Evolutionary conservation across 192 early-diverging fungal genomes (phyloP), one percentile per base, ranked within the genome.

Genomic region (Phycomyces nitens): DNA sequence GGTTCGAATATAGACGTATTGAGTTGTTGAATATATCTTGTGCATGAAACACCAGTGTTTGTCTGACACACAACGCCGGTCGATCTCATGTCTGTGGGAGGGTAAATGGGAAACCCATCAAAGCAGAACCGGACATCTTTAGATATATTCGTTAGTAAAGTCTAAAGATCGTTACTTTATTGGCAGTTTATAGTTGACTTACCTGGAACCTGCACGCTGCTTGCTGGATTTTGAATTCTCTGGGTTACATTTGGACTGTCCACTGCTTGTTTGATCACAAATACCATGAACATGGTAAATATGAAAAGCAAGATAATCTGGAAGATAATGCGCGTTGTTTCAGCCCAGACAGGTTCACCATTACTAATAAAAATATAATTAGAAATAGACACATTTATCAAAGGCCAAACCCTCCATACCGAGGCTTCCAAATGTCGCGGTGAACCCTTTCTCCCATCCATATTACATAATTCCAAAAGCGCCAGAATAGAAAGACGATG

Each of bases 311-410:
- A 59, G 39, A 73, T 52, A 0, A 73, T 58, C 55, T 73, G 71
- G 26, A 60, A 67, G 29, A 62, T 47, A 57, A 73, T 63, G 27
- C 71, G 71, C 18, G 60, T 50, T 14, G 71, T 73, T 63, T 73
- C 71, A 47, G 71, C 71, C 71, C 71, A 73, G 2, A 67, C 39
- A 5, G 71, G 71, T 64, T 73, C 71, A 68, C 71, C 71, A 60
- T 56, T 58, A 64, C 66, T 62, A 21, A 2, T 7, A 34, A 21
- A 11, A 54, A 23, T 22, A 54, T 23, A 3, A 54, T 21, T 34
- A 57, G 3, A 27, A 38, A 18, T 15, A 5, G 11, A 11, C 18
- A 47, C 11, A 54, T 21, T 22, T 20, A 5, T 49, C 10, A 41
- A 24, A 5, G 16, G 8, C 44, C 3, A 16, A 27, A 10, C 8